phyloP scores from a whole-genome alignment of 2,329 filamentous ascomycete species.

The Cordyceps cateniannulata region DNA sequence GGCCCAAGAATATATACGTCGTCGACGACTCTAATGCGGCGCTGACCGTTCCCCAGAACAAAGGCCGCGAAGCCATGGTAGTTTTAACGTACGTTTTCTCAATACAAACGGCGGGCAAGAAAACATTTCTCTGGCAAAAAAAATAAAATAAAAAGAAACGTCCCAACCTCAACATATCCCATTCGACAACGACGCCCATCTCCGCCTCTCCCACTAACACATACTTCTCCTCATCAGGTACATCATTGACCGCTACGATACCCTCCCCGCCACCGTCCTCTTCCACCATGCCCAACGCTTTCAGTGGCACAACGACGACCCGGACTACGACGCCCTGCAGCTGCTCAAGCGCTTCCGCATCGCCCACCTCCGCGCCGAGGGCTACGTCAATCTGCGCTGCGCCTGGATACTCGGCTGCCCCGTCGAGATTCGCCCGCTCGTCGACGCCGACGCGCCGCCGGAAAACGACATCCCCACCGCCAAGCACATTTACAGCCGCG shows the following conservation, averaged over 20 bases:
- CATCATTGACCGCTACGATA: conserved; percentile 43
- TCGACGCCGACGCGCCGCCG: conserved; percentile 25
- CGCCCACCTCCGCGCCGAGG: conserved; percentile 43
- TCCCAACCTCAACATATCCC: background rate
- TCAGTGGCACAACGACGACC: conserved; percentile 49
- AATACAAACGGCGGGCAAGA: background rate
- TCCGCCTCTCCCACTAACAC: background rate
- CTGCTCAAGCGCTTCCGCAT: conserved; percentile 42
- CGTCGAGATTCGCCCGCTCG: conserved; percentile 36
- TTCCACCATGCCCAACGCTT: conserved; percentile 44
- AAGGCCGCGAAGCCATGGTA: conserved; percentile 47
- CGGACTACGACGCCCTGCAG: conserved; percentile 47
- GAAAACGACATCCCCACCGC: conserved; percentile 29
- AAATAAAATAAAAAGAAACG: no score
- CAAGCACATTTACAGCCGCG: conserved; percentile 35
- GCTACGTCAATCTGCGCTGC: conserved; percentile 57
- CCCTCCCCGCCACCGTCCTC: conserved; percentile 35
- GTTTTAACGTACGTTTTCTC: conserved; percentile 36
- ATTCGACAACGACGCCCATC: background rate
- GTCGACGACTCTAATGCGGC: conserved; percentile 41
- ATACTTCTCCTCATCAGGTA: conserved; percentile 24
- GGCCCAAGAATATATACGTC: conserved; percentile 49
- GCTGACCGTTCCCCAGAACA: conserved; percentile 43
- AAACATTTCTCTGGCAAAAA: no score
- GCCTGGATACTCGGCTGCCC: conserved; percentile 52